phyloP scores from a whole-genome alignment of 495 filamentous ascomycete genomes.

The Hypoxylon cercidicola region DNA sequence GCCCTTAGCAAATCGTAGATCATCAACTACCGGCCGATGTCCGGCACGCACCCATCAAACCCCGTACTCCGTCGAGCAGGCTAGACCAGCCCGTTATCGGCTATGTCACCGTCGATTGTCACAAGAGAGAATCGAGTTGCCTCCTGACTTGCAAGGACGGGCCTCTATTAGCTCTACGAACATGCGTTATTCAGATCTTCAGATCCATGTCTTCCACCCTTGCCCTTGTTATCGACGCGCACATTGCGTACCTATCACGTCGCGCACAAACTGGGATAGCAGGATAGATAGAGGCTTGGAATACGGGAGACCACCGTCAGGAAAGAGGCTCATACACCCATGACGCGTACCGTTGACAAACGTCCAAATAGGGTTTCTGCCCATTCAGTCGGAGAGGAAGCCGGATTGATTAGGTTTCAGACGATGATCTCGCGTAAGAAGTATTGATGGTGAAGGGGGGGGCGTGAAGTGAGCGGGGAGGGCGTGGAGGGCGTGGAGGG shows the following conservation, averaged over 20 bases:
- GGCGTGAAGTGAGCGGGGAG: slow-evolving; percentile 7
- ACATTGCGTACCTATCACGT: background rate
- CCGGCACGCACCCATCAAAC: slow-evolving; percentile 26
- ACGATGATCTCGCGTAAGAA: slow-evolving; percentile 16
- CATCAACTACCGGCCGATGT: slow-evolving; percentile 43
- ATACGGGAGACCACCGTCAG: no score
- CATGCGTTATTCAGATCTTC: background rate
- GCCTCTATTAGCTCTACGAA: background rate
- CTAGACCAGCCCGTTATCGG: slow-evolving; percentile 29
- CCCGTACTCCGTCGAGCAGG: slow-evolving; percentile 16
- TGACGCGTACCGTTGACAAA: slow-evolving; percentile 17
- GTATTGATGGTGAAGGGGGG: slow-evolving; percentile 13
- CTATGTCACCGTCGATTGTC: slow-evolving; percentile 4
- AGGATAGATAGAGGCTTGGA: background rate
- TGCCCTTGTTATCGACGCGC: no score
- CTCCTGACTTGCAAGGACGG: background rate
- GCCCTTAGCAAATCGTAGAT: slow-evolving; percentile 34
- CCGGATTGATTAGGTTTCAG: slow-evolving; percentile 25
- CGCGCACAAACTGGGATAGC: background rate
- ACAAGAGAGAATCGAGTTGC: slow-evolving; percentile 11
- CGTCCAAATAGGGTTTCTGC: slow-evolving; percentile 24
- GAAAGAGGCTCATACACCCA: slow-evolving; percentile 1
- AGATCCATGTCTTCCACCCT: no score
- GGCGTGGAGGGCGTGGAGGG: background rate
- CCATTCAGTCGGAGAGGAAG: slow-evolving; percentile 3